A percentile compares a stretch with the other conserved stretches of the same genome.
Conservation (phyloP, 352 stramenopile genomes). For the Pythium rhizo-oryzae region DNA sequence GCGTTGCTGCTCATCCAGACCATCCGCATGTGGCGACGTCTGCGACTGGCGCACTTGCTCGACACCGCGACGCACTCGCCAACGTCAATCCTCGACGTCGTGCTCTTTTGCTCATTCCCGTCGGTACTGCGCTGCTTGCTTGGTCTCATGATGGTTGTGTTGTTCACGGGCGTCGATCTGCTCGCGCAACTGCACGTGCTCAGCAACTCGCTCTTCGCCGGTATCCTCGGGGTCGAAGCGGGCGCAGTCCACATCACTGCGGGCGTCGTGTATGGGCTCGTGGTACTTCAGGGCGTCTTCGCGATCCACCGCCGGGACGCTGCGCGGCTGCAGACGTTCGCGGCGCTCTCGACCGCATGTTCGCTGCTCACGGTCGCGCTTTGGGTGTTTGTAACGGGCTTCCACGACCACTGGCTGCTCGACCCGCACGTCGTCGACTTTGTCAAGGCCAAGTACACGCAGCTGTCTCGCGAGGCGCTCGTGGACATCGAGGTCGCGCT, state of each 20-base stretch:
- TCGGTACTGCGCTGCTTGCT: conserved; percentile 18
- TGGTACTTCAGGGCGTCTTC: conserved; percentile 5
- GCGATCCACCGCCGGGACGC: conserved; percentile 15
- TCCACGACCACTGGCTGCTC: conserved; percentile 27
- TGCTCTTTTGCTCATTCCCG: conserved; percentile 13
- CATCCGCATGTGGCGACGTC: conserved; percentile 30
- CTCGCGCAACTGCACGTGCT: conserved; percentile 27
- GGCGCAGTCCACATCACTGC: conserved; percentile 7
- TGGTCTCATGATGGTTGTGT: neutral
- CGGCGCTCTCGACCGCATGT: conserved; percentile 4
- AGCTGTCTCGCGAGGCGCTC: conserved; percentile 25
- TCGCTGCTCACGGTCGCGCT: conserved; percentile 11
- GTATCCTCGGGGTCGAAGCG: conserved; percentile 23
- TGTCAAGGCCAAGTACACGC: conserved; percentile 23
- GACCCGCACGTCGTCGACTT: conserved; percentile 26
- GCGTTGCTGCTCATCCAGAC: conserved; percentile 27
- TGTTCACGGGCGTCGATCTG: conserved; percentile 24
- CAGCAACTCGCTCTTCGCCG: conserved; percentile 24
- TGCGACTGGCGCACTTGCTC: conserved; percentile 25
- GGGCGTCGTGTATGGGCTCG: neutral
- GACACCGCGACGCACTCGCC: conserved; percentile 4
- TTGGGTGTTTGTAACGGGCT: conserved; percentile 8
- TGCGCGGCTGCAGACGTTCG: conserved; percentile 17
- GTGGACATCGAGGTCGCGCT: conserved; percentile 33
- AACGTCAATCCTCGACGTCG: conserved; percentile 14